These are phyloP conservation scores for Talaromyces trachyspermus DNA, from an alignment of 495 filamentous ascomycete species.

Conservation along the genomic window DNA sequence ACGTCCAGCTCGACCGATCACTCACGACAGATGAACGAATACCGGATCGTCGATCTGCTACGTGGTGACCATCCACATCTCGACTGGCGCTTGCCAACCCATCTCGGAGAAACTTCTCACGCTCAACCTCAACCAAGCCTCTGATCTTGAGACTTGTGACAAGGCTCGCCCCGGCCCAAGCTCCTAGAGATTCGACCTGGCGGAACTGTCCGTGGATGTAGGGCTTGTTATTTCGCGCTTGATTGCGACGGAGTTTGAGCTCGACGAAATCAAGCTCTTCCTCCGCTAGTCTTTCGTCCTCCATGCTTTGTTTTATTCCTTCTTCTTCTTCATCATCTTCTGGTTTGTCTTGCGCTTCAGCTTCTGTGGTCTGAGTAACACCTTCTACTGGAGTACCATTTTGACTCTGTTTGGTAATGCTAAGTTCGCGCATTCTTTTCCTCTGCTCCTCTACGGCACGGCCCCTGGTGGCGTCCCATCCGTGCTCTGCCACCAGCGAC, in stretches of 20 bases:
- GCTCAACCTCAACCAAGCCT: conserved; percentile 74
- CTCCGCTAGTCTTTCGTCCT: conserved; percentile 31
- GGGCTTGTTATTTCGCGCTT: conserved; percentile 39
- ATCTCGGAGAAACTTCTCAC: conserved; percentile 74
- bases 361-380: conserved; percentile 23
- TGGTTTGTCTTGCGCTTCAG: conserved; percentile 16
- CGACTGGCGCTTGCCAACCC: conserved; percentile 64
- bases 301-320: conserved; percentile 3
- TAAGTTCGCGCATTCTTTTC: conserved; percentile 41
- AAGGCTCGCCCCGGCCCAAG: conserved; percentile 85
- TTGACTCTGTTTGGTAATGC: conserved; percentile 20
- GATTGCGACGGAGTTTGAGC: conserved; percentile 46
- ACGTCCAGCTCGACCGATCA: conserved; percentile 64
- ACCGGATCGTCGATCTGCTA: conserved; percentile 46
- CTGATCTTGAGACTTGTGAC: conserved; percentile 69
- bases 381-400: too few relatives aligned
- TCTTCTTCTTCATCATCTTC: conserved; percentile 6
- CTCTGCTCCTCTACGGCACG: conserved; percentile 50
- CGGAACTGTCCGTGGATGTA: conserved; percentile 54
- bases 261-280: conserved; percentile 57
- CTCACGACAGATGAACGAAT: conserved; percentile 41
- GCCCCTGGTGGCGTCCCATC: conserved; percentile 71
- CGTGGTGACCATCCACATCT: conserved; percentile 48
- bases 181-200: conserved; percentile 73
- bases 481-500: conserved; percentile 50